phyloP scores from a whole-genome alignment of 228 moss, liverwort and hornwort species.

The Sphagnum fallax region DNA sequence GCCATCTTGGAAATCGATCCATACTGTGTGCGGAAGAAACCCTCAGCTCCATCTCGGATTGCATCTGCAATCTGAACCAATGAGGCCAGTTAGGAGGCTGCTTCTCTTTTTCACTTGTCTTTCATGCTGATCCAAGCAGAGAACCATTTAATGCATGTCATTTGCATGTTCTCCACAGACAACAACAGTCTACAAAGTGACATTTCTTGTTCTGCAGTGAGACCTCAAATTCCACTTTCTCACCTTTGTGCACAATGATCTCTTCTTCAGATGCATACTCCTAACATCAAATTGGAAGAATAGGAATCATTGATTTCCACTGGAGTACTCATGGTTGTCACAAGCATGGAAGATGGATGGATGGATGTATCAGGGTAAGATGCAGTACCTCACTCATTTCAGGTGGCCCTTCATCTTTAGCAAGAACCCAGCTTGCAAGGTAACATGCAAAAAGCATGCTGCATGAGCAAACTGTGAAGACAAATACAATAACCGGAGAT shows the following conservation, averaged over 20 bases:
- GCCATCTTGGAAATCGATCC: conserved; percentile 98
- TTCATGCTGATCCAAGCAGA: no score
- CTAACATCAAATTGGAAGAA: no score
- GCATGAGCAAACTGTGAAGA: conserved; percentile 60
- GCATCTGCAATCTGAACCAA: conserved; percentile 86
- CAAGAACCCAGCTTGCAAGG: conserved; percentile 87
- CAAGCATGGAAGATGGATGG: neutral
- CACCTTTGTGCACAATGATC: no score
- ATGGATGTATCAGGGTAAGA: conserved; percentile 1
- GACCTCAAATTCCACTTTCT: no score
- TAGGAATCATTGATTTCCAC: no score
- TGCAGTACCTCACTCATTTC: conserved; percentile 83
- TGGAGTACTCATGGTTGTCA: no score
- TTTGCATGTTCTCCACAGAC: no score
- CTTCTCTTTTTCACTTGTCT: no score
- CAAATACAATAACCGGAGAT: conserved; percentile 90
- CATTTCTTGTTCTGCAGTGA: no score
- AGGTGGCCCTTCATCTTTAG: conserved; percentile 93
- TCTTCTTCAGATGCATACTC: no score
- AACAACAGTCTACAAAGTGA: no score
- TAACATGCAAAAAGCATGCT: conserved; percentile 80
- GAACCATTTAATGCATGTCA: no score
- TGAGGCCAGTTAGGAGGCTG: neutral
- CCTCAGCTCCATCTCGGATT: conserved; percentile 97
- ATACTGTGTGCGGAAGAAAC: conserved; percentile 93